phyloP scores from a whole-genome alignment of 495 filamentous ascomycete genomes.

The Penicillium desertorum region DNA sequence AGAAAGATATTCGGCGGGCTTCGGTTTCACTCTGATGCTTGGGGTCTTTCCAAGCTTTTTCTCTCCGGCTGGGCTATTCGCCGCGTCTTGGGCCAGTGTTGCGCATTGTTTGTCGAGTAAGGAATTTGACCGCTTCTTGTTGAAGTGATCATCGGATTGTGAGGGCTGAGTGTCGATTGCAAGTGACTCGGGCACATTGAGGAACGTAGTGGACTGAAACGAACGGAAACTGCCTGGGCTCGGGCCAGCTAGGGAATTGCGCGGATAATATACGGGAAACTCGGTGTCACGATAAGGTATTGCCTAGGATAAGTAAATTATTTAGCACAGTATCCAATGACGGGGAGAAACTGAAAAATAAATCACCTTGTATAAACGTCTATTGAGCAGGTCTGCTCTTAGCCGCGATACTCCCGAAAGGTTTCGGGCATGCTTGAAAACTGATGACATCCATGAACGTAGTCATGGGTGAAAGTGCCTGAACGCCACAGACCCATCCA shows the following conservation, averaged over 20 bases:
- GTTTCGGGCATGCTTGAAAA: constrained; percentile 44
- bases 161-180: background rate
- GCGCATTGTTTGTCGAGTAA: background rate
- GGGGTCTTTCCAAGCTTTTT: background rate
- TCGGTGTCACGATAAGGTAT: background rate
- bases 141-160: background rate
- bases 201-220: constrained; percentile 1
- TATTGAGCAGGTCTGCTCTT: constrained; percentile 25
- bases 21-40: constrained; percentile 19
- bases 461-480: constrained; percentile 26
- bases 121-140: background rate
- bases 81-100: background rate
- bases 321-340: background rate
- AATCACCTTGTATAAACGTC: constrained; percentile 1
- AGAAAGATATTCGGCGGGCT: constrained; percentile 39
- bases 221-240: constrained; percentile 4
- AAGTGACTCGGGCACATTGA: background rate
- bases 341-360: background rate
- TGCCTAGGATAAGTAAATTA: background rate
- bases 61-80: background rate
- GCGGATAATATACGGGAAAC: background rate
- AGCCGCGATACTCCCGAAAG: constrained; percentile 42
- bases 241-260: background rate
- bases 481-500: constrained; percentile 17
- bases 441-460: constrained; percentile 55